Base-by-base conservation (phyloP, 2,329 filamentous ascomycete species). In the Clonostachys rhizophaga region DNA sequence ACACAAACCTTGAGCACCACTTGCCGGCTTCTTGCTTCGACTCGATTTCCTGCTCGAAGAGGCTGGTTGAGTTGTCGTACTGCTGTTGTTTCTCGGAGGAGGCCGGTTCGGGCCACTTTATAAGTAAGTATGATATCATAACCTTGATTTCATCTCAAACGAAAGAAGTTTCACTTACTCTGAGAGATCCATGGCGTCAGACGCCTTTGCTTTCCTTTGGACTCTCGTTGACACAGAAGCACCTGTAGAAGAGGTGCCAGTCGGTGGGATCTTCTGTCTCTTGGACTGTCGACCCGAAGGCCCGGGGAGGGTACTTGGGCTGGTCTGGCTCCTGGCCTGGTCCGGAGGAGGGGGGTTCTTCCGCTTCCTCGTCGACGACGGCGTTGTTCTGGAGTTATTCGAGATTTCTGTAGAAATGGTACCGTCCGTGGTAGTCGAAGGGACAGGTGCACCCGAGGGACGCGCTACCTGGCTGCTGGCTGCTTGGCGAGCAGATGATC, bases 401-500 rank as follows among this genome's bases (percentile, higher is more conserved):
- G 66, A 59, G 58, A 72, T 63, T 54, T 70, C 63, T 55, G 71
- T 60, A 54, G 68, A 61, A 56, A 64, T 61, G 48, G 61, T 54
- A 55, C 63, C 54, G 59, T 64, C 55, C 56, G 69, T n/a, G 30
- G 63, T 55, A 47, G 71, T 64, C 55, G 67, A 54, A 57, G 68
- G 54, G 60, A 70, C 64, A 62, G 69, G 60, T 52, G 62, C 58
- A 59, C 67, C 60, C 52, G 63, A 66, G 42, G 73, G 65, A 60
- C 72, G 70, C 57, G 70, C 72, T 70, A 73, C 71, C 63, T 74
- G 75, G 64, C 69, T 81, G 64, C 69, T 81, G 65, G 89, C 87
- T 75, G 89, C 89, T 81, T 89, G 85, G 78, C 91, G 91, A 75
- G 91, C 87, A 70, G 91, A 87, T 63, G 91, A 94, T 77, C 92